Base-by-base conservation (phyloP, 495 filamentous ascomycete genomes). In the Penicillium steckii region DNA sequence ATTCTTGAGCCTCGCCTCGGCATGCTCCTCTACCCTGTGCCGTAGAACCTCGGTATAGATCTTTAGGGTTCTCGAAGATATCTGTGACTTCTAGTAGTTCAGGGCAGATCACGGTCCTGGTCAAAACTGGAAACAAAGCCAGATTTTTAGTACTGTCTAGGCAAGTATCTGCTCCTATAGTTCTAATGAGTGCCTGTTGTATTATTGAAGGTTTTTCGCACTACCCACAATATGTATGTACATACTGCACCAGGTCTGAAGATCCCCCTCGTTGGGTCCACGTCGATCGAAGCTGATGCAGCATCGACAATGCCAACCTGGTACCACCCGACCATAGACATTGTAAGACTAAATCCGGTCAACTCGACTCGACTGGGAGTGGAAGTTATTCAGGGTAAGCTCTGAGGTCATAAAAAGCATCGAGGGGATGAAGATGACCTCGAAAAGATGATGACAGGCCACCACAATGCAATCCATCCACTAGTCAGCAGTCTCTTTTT, bases 321-420 rank as follows among this genome's bases (percentile, higher is more conserved):
- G 60, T 63, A 57, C 53, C 51, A 52, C 60, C 57, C 50, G 57
- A 63, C 42, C 35, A 9, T 19, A 26, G 37, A 45, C 40, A 12
- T 21, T 21, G 49, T 46, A 22, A 59, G 37, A 60, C 56, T 35
- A 22, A 17, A 33, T 32, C 23, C 48, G 30, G 29, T 48, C 24
- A 8, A 13, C 13, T 37, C 27, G 38, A 41, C 18, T 41, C 38
- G 38, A 41, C 4, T 10, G 18, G 8, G 38, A 8, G 25, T 21
- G 13, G 37, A 15, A 43, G 18, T 25, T 25, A 32, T 47, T 47
- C 13, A 33, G 44, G 17, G 35, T 19, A 9, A 8, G 23, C 25
- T 52, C 50, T 45, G 43, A 46, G 48, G 48, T 51, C 38, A 51
- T 51, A 38, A 44, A n/a, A 27, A 38, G 26, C 25, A 44, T 27